phyloP scores from a whole-genome alignment of 2,329 filamentous ascomycete genomes.

The Ilyonectria robusta region DNA sequence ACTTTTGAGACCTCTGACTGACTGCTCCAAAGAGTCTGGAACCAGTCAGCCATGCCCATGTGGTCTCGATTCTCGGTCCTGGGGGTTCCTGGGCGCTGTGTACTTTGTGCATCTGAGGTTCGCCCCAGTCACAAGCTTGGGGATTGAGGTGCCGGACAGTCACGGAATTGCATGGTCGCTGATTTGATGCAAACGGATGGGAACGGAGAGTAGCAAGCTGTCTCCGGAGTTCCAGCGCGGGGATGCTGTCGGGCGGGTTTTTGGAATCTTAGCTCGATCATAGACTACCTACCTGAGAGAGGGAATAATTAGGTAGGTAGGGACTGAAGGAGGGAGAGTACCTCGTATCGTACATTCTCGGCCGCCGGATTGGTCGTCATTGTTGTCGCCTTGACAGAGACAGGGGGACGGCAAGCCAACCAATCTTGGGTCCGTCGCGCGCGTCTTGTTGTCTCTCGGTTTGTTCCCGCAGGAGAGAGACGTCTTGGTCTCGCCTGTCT shows the following conservation, averaged over 20 bases:
- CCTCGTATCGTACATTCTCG: constrained; percentile 27
- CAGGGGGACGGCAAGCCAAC: constrained; percentile 27
- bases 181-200: constrained; percentile 38
- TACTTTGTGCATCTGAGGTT: constrained; percentile 14
- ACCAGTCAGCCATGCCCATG: constrained; percentile 22
- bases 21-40: constrained; percentile 25
- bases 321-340: constrained; percentile 4
- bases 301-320: neutral
- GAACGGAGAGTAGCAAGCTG: constrained; percentile 36
- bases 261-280: constrained; percentile 14
- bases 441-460: constrained; percentile 32
- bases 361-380: constrained; percentile 30
- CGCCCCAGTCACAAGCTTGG: neutral
- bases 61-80: constrained; percentile 24
- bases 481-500: constrained; percentile 2
- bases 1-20: constrained; percentile 28
- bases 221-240: constrained; percentile 39
- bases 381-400: constrained; percentile 24
- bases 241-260: constrained; percentile 19
- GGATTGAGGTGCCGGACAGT: constrained; percentile 17
- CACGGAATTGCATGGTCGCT: constrained; percentile 36
- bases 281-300: neutral
- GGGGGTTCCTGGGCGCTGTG: neutral
- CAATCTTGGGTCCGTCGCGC: constrained; percentile 21
- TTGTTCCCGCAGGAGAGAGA: constrained; percentile 29